Evolutionary conservation across 306 rosid species (phyloP).

Genomic region (Medicago lupulina): DNA sequence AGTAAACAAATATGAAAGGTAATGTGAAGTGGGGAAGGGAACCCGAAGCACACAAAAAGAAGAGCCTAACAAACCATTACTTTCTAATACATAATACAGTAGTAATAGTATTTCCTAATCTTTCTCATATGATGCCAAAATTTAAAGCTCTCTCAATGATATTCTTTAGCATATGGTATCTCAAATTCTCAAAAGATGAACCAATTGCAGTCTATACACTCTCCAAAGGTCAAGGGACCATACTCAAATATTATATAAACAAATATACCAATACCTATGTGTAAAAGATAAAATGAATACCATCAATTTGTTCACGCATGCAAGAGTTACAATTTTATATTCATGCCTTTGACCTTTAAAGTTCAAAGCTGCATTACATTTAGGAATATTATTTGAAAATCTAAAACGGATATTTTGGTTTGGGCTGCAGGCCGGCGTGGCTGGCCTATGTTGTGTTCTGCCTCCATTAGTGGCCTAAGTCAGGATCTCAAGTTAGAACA

Average conservation of each 20-base stretch:
- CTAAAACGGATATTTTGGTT: constrained; percentile 37
- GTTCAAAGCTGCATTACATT: constrained; percentile 35
- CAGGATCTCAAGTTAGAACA: constrained; percentile 18
- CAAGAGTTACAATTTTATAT: constrained; percentile 41
- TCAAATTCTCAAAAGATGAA: constrained; percentile 61
- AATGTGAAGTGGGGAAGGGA: constrained; percentile 25
- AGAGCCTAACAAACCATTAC: constrained; percentile 45
- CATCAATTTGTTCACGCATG: constrained; percentile 56
- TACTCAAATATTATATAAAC: constrained; percentile 27
- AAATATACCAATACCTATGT: not conserved
- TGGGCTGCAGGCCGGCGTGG: constrained; percentile 41
- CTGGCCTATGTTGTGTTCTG: constrained; percentile 38
- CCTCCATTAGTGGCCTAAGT: constrained; percentile 33
- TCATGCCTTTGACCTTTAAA: constrained; percentile 29
- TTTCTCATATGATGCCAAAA: constrained; percentile 44
- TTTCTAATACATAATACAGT: not conserved
- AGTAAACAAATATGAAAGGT: constrained; percentile 16
- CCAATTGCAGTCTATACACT: constrained; percentile 55
- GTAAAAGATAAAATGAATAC: constrained; percentile 19
- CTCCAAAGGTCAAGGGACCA: constrained; percentile 44
- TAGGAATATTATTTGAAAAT: constrained; percentile 10
- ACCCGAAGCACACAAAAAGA: constrained; percentile 48
- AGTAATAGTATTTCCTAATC: constrained; percentile 13
- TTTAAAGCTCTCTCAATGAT: constrained; percentile 22
- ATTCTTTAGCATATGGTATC: constrained; percentile 39